Percentiles rank a stretch among this genome's conserved stretches.
These are phyloP conservation scores for Phialophora tarda DNA, from an alignment of 2,329 filamentous ascomycete species.

Conservation along the genomic window DNA sequence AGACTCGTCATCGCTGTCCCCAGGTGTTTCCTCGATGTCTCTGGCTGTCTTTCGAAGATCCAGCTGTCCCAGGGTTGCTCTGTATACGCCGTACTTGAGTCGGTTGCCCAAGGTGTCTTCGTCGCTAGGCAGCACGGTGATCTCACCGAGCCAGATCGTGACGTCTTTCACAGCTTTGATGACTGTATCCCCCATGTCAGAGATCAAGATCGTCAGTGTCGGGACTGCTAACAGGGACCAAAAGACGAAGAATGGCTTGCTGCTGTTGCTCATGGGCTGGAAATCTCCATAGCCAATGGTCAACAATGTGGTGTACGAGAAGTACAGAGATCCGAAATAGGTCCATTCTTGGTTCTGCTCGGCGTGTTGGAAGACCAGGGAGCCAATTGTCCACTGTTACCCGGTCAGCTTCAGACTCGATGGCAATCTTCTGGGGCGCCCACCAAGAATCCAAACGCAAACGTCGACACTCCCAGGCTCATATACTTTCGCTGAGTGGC, in stretches of 20 bases:
- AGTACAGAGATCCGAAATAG: conserved; percentile 61
- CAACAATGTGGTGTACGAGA: conserved; percentile 58
- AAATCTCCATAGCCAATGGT: conserved; percentile 64
- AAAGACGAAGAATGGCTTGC: conserved; percentile 62
- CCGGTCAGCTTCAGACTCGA: conserved; percentile 29
- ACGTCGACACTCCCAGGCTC: conserved; percentile 48
- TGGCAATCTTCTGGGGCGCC: not conserved
- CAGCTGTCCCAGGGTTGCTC: conserved; percentile 35
- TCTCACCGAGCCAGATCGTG: conserved; percentile 61
- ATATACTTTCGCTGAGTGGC: conserved; percentile 52
- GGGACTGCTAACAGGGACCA: conserved; percentile 63
- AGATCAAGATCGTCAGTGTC: conserved; percentile 60
- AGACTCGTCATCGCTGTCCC: conserved; percentile 16
- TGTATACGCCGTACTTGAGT: conserved; percentile 40
- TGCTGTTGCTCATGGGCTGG: conserved; percentile 54
- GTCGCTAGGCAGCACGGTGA: conserved; percentile 61
- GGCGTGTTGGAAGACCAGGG: conserved; percentile 55
- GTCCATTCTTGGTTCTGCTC: conserved; percentile 57
- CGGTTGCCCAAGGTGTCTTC: conserved; percentile 45
- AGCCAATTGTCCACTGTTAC: conserved; percentile 55
- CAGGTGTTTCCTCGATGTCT: conserved; percentile 23
- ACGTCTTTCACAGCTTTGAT: conserved; percentile 60
- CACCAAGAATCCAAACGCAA: conserved; percentile 45
- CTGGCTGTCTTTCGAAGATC: conserved; percentile 9
- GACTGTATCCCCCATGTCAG: conserved; percentile 60